phyloP scores from a whole-genome alignment of 1,139 yeast species.

The Geotrichum reessii region DNA sequence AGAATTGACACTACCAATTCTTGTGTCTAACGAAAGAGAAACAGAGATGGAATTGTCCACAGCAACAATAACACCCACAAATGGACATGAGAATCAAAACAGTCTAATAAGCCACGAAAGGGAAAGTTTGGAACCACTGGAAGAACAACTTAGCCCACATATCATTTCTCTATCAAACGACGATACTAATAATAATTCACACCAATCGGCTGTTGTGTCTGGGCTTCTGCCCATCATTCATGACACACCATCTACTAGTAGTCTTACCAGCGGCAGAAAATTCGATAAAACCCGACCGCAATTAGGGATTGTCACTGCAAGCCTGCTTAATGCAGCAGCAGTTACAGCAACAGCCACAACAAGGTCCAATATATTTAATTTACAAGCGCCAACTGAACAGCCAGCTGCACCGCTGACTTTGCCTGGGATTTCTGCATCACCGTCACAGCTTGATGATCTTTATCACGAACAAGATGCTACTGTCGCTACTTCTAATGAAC shows the following conservation, averaged over 20 bases:
- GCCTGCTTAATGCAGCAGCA: constrained; percentile 13
- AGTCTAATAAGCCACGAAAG: background rate
- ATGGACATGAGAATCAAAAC: background rate
- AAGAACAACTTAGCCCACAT: background rate
- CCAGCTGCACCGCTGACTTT: too few species aligned
- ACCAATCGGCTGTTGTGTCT: background rate
- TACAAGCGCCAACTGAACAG: too few species aligned
- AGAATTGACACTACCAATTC: constrained; percentile 6
- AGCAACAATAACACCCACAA: background rate
- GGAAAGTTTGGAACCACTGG: background rate
- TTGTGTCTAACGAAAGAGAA: too few species aligned
- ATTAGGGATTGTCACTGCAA: constrained; percentile 17
- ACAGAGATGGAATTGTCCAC: too few species aligned
- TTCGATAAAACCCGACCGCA: background rate
- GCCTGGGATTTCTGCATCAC: too few species aligned
- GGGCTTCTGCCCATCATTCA: background rate
- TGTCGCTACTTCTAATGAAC: too few species aligned
- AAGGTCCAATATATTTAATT: constrained; percentile 8
- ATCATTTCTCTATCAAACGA: background rate
- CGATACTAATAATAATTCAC: background rate
- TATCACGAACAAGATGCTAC: too few species aligned
- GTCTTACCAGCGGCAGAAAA: background rate
- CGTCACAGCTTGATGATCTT: too few species aligned
- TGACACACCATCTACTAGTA: background rate
- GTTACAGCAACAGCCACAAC: constrained; percentile 13